These are phyloP conservation scores for Senecio squalidus DNA, from an alignment of 140 eudicot genomes.

Conservation along the genomic window DNA sequence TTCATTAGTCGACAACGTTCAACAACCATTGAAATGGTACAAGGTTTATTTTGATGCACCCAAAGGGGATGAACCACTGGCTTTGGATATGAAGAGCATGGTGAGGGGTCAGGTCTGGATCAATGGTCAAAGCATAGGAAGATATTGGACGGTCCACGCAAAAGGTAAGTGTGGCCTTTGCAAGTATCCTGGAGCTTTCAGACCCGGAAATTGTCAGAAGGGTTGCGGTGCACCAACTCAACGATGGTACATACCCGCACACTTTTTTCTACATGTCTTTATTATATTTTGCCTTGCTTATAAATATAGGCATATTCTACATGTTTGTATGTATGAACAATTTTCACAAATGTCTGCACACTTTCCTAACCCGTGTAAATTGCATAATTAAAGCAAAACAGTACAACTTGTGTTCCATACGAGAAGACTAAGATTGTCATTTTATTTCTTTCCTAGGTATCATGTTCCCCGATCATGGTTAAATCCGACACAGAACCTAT, in stretches of 20 bases:
- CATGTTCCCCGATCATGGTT: slow-evolving; percentile 95
- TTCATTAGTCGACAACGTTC: slow-evolving; percentile 35
- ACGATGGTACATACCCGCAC: slow-evolving; percentile 44
- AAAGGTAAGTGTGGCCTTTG: slow-evolving; percentile 65
- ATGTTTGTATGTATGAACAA: too few relatives aligned
- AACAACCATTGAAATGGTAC: slow-evolving; percentile 75
- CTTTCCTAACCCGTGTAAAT: too few relatives aligned
- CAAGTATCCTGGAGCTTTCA: slow-evolving; percentile 61
- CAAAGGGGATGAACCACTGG: slow-evolving; percentile 67
- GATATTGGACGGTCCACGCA: slow-evolving; percentile 80
- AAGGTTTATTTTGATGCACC: slow-evolving; percentile 92
- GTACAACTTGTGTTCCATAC: too few relatives aligned
- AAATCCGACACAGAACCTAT: slow-evolving; percentile 50
- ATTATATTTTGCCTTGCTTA: neutral
- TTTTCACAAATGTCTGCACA: too few relatives aligned
- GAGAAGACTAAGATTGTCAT: neutral
- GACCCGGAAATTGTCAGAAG: slow-evolving; percentile 62
- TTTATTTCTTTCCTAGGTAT: slow-evolving; percentile 47
- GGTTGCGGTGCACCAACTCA: slow-evolving; percentile 91
- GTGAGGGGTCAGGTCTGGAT: slow-evolving; percentile 89
- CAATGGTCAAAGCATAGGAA: slow-evolving; percentile 91
- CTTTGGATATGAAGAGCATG: slow-evolving; percentile 83
- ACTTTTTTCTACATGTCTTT: neutral
- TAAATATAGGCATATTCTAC: too few relatives aligned
- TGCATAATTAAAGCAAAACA: too few relatives aligned